phyloP scores from a whole-genome alignment of 2,329 filamentous ascomycete genomes.

The Ophiosphaerella narmari region DNA sequence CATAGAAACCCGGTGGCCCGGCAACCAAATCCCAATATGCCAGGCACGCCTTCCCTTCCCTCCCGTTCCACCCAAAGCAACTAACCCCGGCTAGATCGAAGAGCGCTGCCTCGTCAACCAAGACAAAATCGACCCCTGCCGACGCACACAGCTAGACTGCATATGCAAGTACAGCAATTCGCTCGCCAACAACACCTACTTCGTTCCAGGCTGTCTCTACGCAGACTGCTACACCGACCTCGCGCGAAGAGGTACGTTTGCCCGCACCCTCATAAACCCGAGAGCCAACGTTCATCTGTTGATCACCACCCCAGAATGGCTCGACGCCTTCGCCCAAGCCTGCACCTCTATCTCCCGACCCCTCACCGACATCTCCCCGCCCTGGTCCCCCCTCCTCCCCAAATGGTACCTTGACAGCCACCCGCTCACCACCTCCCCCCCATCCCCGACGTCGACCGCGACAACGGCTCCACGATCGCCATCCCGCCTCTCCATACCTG shows the following conservation, averaged over 20 bases:
- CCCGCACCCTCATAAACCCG: not conserved
- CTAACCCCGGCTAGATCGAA: conserved; percentile 7
- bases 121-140: conserved; percentile 6
- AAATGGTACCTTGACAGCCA: not conserved
- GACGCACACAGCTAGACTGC: conserved; percentile 12
- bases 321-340: conserved; percentile 10
- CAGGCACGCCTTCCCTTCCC: not conserved
- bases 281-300: not conserved
- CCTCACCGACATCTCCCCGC: conserved; percentile 10
- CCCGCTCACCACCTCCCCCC: not conserved
- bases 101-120: conserved; percentile 11
- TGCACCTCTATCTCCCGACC: conserved; percentile 7
- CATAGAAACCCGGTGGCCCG: not conserved
- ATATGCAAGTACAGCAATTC: conserved; percentile 21
- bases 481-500: not conserved
- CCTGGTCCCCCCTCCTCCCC: conserved; percentile 19
- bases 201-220: conserved; percentile 17
- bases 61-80: not conserved
- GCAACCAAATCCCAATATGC: conserved; percentile 12
- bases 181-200: conserved; percentile 13
- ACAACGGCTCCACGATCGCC: not conserved
- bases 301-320: conserved; percentile 11
- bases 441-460: not conserved
- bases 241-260: conserved; percentile 8
- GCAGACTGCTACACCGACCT: conserved; percentile 15